Evolutionary conservation across 768 basidiomycete genomes (phyloP).

Genomic region (Pleurotus cornucopiae): DNA sequence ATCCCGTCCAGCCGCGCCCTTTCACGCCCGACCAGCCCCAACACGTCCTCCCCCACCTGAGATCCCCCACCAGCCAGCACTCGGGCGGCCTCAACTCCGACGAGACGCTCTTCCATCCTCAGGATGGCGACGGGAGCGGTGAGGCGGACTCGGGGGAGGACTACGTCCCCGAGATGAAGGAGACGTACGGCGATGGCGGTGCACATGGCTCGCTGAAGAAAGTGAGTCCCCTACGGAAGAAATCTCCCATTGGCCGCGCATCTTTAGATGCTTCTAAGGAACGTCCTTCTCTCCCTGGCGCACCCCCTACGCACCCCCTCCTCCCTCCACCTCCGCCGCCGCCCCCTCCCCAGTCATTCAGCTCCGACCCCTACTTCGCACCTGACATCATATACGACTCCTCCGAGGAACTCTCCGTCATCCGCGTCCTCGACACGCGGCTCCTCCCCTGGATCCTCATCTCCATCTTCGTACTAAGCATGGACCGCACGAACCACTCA

Average conservation of each 20-base stretch:
- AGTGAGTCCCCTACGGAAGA: neutral
- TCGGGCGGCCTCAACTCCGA: neutral
- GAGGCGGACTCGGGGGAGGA: neutral
- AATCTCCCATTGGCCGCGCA: neutral
- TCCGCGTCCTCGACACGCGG: conserved; percentile 5
- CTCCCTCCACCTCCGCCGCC: neutral
- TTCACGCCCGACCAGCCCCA: neutral
- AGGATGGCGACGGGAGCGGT: neutral
- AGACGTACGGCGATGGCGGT: neutral
- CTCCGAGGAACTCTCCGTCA: conserved; percentile 2
- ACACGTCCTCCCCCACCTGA: neutral
- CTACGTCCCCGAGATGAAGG: neutral
- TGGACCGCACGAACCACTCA: conserved; percentile 6
- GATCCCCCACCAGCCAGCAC: neutral
- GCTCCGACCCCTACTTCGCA: neutral
- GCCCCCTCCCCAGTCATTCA: neutral
- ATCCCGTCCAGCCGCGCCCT: neutral
- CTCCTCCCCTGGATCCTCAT: neutral
- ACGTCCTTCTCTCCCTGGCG: neutral
- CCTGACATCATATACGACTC: conserved; percentile 3
- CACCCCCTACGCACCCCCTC: neutral
- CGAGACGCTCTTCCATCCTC: neutral
- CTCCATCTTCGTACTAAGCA: conserved; percentile 3
- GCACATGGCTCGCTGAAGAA: neutral
- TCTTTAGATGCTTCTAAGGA: neutral